phyloP scores from a whole-genome alignment of 106 monocot genomes.

The Posidonia australis region DNA sequence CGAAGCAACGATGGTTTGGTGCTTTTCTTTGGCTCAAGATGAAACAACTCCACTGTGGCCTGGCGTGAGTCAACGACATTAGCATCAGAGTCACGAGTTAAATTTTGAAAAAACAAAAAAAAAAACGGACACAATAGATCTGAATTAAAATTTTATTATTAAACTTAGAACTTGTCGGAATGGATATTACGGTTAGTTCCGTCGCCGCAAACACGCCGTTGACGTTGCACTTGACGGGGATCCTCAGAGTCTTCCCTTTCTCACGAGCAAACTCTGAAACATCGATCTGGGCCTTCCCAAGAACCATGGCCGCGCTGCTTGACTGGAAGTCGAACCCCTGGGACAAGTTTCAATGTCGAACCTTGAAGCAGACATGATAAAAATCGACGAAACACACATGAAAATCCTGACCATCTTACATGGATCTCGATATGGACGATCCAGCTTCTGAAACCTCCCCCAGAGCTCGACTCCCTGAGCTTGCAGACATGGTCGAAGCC shows the following conservation, averaged over 20 bases:
- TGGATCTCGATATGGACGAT: slow-evolving; percentile 13
- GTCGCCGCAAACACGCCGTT: background rate
- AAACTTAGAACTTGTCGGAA: background rate
- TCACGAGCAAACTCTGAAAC: slow-evolving; percentile 1
- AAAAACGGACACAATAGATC: no score
- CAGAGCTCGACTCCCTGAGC: slow-evolving; percentile 5
- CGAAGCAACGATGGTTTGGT: background rate
- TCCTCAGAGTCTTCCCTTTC: slow-evolving; percentile 1
- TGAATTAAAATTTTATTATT: background rate
- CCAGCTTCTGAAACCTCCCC: slow-evolving; percentile 9
- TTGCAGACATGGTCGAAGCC: slow-evolving; percentile 12
- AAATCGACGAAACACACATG: background rate
- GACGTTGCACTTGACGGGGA: slow-evolving; percentile 10
- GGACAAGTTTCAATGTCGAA: background rate
- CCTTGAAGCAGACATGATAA: background rate
- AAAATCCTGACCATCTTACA: background rate
- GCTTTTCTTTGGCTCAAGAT: background rate
- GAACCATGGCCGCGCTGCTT: background rate
- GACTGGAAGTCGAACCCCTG: slow-evolving; percentile 3
- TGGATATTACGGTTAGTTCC: slow-evolving; percentile 4
- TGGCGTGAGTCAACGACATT: no score
- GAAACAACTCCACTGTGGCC: slow-evolving; percentile 4
- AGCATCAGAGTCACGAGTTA: no score
- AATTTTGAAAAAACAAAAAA: no score
- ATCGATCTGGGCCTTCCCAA: slow-evolving; percentile 10